Base-by-base conservation (phyloP, 2,329 filamentous ascomycete species). In the Xylaria hypoxylon region DNA sequence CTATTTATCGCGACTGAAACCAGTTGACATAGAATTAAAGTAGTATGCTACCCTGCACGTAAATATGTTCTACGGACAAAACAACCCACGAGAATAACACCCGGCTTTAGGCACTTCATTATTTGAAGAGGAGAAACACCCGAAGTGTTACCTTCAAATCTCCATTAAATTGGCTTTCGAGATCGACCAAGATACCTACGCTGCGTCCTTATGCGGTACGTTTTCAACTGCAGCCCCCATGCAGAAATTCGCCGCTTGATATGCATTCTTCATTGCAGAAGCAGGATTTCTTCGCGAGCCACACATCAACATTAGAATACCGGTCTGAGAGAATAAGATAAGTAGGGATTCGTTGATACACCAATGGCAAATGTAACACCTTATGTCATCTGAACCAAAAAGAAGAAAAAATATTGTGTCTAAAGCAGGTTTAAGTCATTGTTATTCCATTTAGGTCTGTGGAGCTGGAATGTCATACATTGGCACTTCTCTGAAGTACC, bases 1-100 rank as follows among this genome's bases (percentile, higher is more conserved):
- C 69, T 62, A 55, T 64, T 70, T 63, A 63, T 67, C 69, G 67
- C 61, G 66, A 59, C 55, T 63, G n/a, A 40, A 22, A 55, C 24
- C 66, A 28, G 53, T 64, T 57, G 51, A 65, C 40, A 22, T 61
- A 42, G 26, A 60, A 50, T 51, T 44, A 42, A 33, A 50, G 38
- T 57, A 22, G 17, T 40, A 62, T 67, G 26, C 51, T 59, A 62
- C 58, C 58, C 57, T 52, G 60, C 53, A 64, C 44, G 59, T 68
- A 70, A 68, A 70, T 56, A 70, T 52, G 63, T 63, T 33, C 19
- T 45, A 13, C 26, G 19, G 24, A 66, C 15, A 35, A 52, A 60
- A 62, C 40, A 48, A 35, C 59, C 38, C 44, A 44, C 45, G 44
- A 58, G 22, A 61, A 45, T 47, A 24, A n/a, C 15, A 28, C 28